Evolutionary conservation across 1,139 yeast species (phyloP), one percentile per base, ranked within the genome.

Genomic region (Entelexis sorbosivorans): DNA sequence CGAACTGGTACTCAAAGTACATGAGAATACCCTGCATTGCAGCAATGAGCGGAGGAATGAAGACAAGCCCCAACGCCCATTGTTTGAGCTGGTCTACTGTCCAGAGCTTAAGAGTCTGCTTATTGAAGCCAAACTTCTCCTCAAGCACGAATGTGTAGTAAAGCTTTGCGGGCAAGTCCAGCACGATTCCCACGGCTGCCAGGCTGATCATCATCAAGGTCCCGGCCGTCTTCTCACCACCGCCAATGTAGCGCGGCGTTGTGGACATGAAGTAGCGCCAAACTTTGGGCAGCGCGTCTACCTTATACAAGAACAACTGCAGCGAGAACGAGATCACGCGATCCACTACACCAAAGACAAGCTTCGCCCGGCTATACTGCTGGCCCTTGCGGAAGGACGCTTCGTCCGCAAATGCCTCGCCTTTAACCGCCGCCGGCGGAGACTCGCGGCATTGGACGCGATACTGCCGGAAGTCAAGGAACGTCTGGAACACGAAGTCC

Each of bases 101-200:
- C 84, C 94, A 91, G 50, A 87, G 70, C 48, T 73, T 69, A 17
- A 75, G 57, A 0, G 96, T 91, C 61, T 78, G 74, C 66, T 91
- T 91, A 70, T 91, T 91, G 72, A 91, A 91, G 0, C 98, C 98
- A 63, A 75, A 89, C 66, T 79, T 80, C 66, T 89, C 96, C 69
- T 91, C 98, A 61, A 91, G 73, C 14, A 88, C 91, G 70, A 91
- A 91, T 60, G 83, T 82, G 52, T 76, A 72, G 68, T 88, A 89
- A 66, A 84, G 81, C 13, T 80, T 73, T 38, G 79, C 64, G 2
- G 98, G 98, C 14, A 46, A 14, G n/a, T 33, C 45, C 20, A 47
- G 6, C 8, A 52, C 34, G 2, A 34, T 16, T 22, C 38, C 35
- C 13, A 55, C 83, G 65, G 8, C 78, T 72, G 44, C 78, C 55